These are phyloP conservation scores for Torulaspora franciscae DNA, from an alignment of 805 yeast species.

Conservation along the genomic window DNA sequence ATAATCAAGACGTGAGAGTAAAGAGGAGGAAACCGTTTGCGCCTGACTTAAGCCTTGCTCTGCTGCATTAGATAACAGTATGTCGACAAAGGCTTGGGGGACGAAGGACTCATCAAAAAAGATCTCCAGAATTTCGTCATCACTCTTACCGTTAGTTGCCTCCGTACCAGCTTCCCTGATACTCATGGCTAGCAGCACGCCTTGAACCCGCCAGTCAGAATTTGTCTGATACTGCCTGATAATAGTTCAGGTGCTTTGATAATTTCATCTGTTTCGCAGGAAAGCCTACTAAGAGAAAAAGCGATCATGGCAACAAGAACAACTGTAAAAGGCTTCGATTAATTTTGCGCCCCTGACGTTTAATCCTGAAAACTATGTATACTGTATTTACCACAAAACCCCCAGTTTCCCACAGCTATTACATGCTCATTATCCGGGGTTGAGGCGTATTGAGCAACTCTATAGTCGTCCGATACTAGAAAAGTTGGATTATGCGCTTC, in stretches of 20 bases:
- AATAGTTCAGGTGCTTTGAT: background rate
- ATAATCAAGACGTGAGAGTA: constrained; percentile 57
- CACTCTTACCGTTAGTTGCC: background rate
- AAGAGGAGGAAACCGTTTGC: constrained; percentile 45
- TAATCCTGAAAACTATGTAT: background rate
- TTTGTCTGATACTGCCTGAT: background rate
- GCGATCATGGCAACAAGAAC: too few relatives aligned
- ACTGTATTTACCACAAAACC: constrained; percentile 17
- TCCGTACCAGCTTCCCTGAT: background rate
- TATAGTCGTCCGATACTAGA: constrained; percentile 21
- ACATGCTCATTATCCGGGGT: constrained; percentile 8
- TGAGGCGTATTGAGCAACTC: constrained; percentile 15
- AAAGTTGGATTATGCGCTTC: constrained; percentile 13
- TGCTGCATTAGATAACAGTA: constrained; percentile 45
- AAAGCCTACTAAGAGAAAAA: too few relatives aligned
- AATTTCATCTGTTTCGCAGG: background rate
- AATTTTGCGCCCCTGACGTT: too few relatives aligned
- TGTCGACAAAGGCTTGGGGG: constrained; percentile 62
- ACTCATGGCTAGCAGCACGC: background rate
- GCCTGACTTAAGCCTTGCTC: constrained; percentile 36
- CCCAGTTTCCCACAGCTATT: constrained; percentile 22
- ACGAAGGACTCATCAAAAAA: constrained; percentile 64
- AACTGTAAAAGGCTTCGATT: too few relatives aligned
- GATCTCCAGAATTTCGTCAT: constrained; percentile 51
- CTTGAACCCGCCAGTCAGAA: background rate